A percentile compares a stretch with the other conserved stretches of the same genome.
Evolutionary conservation across 495 filamentous ascomycete species (phyloP).

Genomic region (Ramalina peruviana): DNA sequence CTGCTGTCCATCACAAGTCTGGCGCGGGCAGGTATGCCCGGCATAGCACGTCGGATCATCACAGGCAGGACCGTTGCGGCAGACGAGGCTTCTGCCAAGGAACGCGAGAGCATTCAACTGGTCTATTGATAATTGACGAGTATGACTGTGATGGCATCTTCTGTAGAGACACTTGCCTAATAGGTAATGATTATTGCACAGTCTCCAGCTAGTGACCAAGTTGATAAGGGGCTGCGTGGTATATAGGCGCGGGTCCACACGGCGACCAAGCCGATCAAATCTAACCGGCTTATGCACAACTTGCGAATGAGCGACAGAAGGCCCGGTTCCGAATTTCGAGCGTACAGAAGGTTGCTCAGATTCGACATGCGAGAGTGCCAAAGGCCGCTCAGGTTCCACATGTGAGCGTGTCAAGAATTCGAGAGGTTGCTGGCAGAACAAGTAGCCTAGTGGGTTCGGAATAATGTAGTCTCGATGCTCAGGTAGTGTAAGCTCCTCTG

Average conservation of each 20-base stretch:
- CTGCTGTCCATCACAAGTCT: background rate
- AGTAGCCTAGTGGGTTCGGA: background rate
- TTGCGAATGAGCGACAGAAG: background rate
- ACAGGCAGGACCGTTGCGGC: background rate
- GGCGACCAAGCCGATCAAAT: background rate
- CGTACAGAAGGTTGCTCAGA: background rate
- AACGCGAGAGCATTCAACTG: background rate
- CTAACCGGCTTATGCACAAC: background rate
- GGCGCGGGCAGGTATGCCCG: background rate
- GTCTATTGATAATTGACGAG: background rate
- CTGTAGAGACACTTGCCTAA: background rate
- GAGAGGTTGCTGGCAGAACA: background rate
- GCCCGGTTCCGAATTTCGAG: background rate
- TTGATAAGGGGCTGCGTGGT: background rate
- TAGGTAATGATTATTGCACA: conserved; percentile 1
- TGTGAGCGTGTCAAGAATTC: background rate
- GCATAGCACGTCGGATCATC: background rate
- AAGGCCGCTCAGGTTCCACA: background rate
- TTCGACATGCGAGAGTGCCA: background rate
- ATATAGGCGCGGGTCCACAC: background rate
- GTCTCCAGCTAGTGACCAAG: background rate
- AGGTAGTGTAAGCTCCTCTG: background rate
- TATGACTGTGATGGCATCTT: background rate
- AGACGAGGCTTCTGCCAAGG: background rate
- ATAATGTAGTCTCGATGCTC: background rate